A percentile compares a stretch with the other conserved stretches of the same genome.
These are phyloP conservation scores for Lactarius hengduanensis DNA, from an alignment of 768 basidiomycete species.

Conservation along the genomic window DNA sequence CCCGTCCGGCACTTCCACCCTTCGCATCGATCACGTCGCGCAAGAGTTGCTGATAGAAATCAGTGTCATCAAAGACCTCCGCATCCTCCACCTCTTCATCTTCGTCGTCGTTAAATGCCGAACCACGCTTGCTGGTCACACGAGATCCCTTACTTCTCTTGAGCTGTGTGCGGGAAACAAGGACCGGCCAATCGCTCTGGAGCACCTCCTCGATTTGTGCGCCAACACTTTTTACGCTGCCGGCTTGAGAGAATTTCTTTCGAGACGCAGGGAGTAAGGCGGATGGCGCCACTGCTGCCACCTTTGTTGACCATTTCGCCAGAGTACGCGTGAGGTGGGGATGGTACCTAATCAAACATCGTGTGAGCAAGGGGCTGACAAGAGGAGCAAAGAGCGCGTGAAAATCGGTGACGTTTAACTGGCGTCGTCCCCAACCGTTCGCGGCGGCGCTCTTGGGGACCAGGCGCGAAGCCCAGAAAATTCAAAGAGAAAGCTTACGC, in stretches of 20 bases:
- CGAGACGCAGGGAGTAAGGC: slow-evolving; percentile 67
- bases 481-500: slow-evolving; percentile 36
- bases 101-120: slow-evolving; percentile 34
- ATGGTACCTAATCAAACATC: slow-evolving; percentile 49
- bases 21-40: slow-evolving; percentile 85
- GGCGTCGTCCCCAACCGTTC: not conserved
- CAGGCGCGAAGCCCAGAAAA: slow-evolving; percentile 8
- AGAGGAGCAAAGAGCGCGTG: not conserved
- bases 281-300: slow-evolving; percentile 86
- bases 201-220: slow-evolving; percentile 79
- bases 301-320: slow-evolving; percentile 93
- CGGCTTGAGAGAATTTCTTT: slow-evolving; percentile 54
- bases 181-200: slow-evolving; percentile 48
- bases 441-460: slow-evolving; percentile 5
- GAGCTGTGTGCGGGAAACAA: slow-evolving; percentile 62
- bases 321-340: slow-evolving; percentile 74
- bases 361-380: slow-evolving; percentile 18
- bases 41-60: slow-evolving; percentile 91
- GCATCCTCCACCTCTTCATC: slow-evolving; percentile 37
- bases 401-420: slow-evolving; percentile 34
- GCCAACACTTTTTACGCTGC: slow-evolving; percentile 56
- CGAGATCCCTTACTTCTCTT: slow-evolving; percentile 50
- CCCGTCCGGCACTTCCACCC: slow-evolving; percentile 40
- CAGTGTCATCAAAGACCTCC: slow-evolving; percentile 81
- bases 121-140: slow-evolving; percentile 34